Base-by-base conservation (phyloP, 2,329 filamentous ascomycete genomes). In the Laburnicola sp. region DNA sequence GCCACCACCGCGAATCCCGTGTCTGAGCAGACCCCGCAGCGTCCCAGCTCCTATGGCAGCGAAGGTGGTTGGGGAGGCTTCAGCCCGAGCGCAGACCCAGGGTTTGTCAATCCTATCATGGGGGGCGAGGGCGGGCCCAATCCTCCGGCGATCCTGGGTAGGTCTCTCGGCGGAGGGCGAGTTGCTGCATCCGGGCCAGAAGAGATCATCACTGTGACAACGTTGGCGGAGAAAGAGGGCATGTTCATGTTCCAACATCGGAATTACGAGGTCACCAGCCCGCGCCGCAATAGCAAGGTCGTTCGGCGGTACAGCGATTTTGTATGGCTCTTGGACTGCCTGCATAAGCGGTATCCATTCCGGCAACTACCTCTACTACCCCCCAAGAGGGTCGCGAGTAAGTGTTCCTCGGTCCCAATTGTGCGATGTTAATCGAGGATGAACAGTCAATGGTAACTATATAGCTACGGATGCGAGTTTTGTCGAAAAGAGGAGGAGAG, bases 171-270 rank as follows among this genome's bases (percentile, higher is more conserved):
- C 1, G 75, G 79, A 34, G 69, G 76, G 6, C 74, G 75, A 42
- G 58, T 67, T n/a, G 58, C 61, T 21, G 58, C 59, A 6, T 62
- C 54, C 37, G 69, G 69, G 4, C 72, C 77, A 4, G 83, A 86
- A 50, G 85, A 88, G 66, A 70, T 77, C 27, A 78, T 99, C n/a
- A 79, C 86, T 1, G 86, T 99, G 36, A 84, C 84, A 1, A 76
- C 96, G 51, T 84, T 99, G 67, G 91, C 91, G 0, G 94, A 97
- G 75, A 99, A 97, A 74, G 94, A 99, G 75, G 94, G 94, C 54
- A 84, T 97, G 71, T 97, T 99, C 75, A 83, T 99, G 81, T 99
- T 99, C 69, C 94, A 97, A 73, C 94, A 99, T 72, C 91, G 95
- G 73, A 99, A 97, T 74, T 99, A 99, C 75, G 92, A 99, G 70